phyloP scores from a whole-genome alignment of 257 asterid genomes.

The Solanum chmielewskii region DNA sequence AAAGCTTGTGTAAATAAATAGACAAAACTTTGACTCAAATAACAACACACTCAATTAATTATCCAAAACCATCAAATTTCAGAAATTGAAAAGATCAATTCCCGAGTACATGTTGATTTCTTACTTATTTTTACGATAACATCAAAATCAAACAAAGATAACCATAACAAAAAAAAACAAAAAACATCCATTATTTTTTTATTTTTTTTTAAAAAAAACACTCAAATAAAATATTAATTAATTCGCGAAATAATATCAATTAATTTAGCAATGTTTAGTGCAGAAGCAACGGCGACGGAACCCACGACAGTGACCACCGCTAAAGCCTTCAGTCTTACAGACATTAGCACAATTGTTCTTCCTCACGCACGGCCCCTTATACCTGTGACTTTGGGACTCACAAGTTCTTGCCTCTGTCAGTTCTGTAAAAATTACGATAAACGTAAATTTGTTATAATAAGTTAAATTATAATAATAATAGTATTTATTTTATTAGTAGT shows the following conservation, averaged over 20 bases:
- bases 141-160: neutral
- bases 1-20: neutral
- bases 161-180: neutral
- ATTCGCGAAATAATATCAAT: neutral
- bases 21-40: neutral
- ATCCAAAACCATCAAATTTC: neutral
- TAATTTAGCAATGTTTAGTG: neutral
- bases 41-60: neutral
- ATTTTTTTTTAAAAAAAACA: neutral
- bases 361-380: neutral
- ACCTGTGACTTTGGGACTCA: neutral
- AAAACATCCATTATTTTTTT: neutral
- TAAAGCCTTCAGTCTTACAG: slow-evolving; percentile 2
- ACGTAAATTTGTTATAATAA: neutral
- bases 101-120: neutral
- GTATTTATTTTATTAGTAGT: too few species aligned
- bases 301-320: neutral
- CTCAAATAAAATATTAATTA: neutral
- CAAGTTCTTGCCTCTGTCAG: neutral
- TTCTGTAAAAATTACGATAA: neutral
- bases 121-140: neutral
- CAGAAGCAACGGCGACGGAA: neutral
- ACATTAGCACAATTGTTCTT: slow-evolving; percentile 1
- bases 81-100: too few species aligned
- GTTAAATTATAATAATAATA: neutral